Evolutionary conservation across 768 basidiomycete genomes (phyloP), one percentile per base, ranked within the genome.

Genomic region (Lentinula sp.): DNA sequence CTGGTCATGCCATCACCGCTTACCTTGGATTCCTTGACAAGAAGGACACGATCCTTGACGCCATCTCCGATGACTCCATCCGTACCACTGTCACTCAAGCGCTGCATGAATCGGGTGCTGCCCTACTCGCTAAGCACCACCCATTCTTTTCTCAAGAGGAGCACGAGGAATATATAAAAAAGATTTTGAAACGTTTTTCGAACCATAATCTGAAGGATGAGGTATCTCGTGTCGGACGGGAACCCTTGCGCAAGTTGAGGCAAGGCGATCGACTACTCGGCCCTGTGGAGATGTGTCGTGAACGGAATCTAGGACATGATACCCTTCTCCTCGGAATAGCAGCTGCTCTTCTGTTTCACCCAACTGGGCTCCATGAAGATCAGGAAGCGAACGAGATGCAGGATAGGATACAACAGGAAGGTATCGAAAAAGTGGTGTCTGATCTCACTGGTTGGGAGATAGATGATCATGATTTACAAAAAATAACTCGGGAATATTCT

Each of bases 171-270:
- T 78, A 78, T 64, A 67, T 75, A 45, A 65, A 73, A 61, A 73
- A 65, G 63, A 73, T 70, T 50, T 59, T 75, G 35, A 50, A 50
- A 9, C 73, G 76, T 21, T 75, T 75, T 65, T 62, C 60, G 34
- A 76, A 78, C 60, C 69, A 70, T 32, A 67, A 70, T 60, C 62
- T 78, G 46, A 68, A 70, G 59, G 76, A 78, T 64, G 69, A 74
- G 8, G 70, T 76, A 23, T 64, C 62, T 42, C 70, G 76, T 32
- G 76, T 78, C 8, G 74, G 73, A 1, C 69, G 75, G 15, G 68
- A 76, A 62, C 76, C 76, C n/a, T 63, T 76, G 55, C 70, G 76
- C 34, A 78, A 78, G 68, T 69, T 78, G 2, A 70, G 65, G 13
- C 63, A 61, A 34, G 67, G 67, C 5, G 76, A 78, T 57, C 67